Evolutionary conservation across 2,329 filamentous ascomycete genomes (phyloP).

Genomic region (Colletotrichum scovillei): DNA sequence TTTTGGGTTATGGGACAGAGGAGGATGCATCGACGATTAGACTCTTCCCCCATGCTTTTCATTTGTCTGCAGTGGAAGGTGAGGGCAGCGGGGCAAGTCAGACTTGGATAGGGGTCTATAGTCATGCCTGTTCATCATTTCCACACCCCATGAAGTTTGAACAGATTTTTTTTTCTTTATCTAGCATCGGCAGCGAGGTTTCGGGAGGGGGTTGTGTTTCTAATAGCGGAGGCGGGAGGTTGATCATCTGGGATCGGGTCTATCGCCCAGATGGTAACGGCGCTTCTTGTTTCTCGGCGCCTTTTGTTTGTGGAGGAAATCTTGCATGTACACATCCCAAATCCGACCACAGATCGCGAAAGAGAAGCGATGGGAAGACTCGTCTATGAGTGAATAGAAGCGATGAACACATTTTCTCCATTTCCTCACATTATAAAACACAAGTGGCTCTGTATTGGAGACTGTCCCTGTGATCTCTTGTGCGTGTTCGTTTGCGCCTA

Average conservation of each 20-base stretch:
- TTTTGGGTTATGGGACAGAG: background rate
- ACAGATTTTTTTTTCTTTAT: background rate
- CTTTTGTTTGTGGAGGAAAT: background rate
- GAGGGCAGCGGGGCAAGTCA: background rate
- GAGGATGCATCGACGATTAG: background rate
- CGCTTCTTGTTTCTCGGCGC: background rate
- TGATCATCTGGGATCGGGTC: background rate
- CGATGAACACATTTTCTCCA: background rate
- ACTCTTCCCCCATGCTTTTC: background rate
- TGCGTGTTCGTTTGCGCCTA: background rate
- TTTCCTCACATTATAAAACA: background rate
- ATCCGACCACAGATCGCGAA: background rate
- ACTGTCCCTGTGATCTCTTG: background rate
- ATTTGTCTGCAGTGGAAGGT: conserved; percentile 17
- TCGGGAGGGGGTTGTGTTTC: background rate
- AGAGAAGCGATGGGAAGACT: background rate
- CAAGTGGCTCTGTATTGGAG: background rate
- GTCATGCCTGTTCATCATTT: background rate
- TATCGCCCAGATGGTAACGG: background rate
- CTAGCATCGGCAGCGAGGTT: conserved; percentile 24
- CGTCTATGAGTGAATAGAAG: background rate
- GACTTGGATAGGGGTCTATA: background rate
- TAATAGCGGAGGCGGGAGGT: conserved; percentile 13
- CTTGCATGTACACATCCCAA: background rate
- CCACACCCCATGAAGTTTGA: conserved; percentile 7